A percentile compares a stretch with the other conserved stretches of the same genome.
Conservation (phyloP, 225 moss, liverwort and hornwort species). For the Takakia lepidozioides region DNA sequence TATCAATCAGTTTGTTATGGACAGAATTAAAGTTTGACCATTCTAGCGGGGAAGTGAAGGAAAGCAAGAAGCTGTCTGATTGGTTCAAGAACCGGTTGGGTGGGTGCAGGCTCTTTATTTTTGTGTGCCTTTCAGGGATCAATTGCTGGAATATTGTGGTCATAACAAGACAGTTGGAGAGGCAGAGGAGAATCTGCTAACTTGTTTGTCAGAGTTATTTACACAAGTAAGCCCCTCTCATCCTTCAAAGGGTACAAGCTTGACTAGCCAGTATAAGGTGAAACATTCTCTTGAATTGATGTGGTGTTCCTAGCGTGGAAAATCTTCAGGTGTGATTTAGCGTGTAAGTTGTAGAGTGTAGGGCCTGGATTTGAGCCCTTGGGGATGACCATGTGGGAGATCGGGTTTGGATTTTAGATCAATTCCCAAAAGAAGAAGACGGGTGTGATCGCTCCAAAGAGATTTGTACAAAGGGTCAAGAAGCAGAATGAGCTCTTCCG, state of each 20-base stretch:
- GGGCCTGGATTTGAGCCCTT: too few species aligned
- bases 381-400: too few species aligned
- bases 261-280: neutral
- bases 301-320: neutral
- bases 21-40: too few species aligned
- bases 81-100: too few species aligned
- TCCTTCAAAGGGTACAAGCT: neutral
- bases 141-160: conserved; percentile 79
- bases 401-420: conserved; percentile 35
- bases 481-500: conserved; percentile 99
- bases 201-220: conserved; percentile 88
- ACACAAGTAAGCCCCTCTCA: conserved; percentile 49
- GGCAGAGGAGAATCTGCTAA: conserved; percentile 79
- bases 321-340: too few species aligned
- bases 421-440: conserved; percentile 95
- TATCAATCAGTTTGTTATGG: too few species aligned
- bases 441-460: conserved; percentile 94
- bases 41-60: too few species aligned
- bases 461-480: conserved; percentile 96
- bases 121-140: conserved; percentile 97
- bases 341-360: too few species aligned
- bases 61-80: too few species aligned
- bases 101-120: conserved; percentile 80
- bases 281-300: neutral
- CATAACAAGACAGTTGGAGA: conserved; percentile 62